Evolutionary conservation across 495 filamentous ascomycete species (phyloP), one percentile per base, ranked within the genome.

Genomic region (Penicillium macrosclerotiorum): DNA sequence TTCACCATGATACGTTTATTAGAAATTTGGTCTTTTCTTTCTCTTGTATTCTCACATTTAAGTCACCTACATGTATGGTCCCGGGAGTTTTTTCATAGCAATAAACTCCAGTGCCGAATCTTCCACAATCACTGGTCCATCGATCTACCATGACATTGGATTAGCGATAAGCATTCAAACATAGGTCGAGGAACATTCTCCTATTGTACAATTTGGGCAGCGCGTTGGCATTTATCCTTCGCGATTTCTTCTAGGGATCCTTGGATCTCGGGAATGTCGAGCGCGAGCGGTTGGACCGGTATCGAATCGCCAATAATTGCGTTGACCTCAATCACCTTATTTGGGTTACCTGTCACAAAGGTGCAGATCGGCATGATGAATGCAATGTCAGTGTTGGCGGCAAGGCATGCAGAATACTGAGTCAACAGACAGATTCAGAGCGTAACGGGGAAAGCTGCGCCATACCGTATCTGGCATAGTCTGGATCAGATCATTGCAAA

Each of bases 51-150:
- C 4, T 34, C 19, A 17, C 19, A 35, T 26, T 33, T 11, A 33
- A 23, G 32, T 12, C 6, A 70, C 81, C 18, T 72, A 95, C 90
- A 96, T 86, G 64, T 96, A 95, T 14, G 90, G 88, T 1, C 90
- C 90, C 9, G 90, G 91, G 34, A 96, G 69, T 12, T 84, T 85
- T 17, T 84, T 78, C 47, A 93, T 71, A 9, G 89, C 89, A 60
- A 85, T 81, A 64, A 95, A 95, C 69, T 86, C 89, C 27, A 96
- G 71, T 60, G 83, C 86, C 8, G 90, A 95, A 68, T 96, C 90
- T 65, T 96, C 90, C n/a, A 93, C 87, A n/a, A 95, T 74, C 19
- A 95, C 91, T 6, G 91, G 88, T 1, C 89, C 90, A 45, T 78
- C 53, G 33, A 89, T 59, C 88, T 91, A 17, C 0, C 7, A 27